These are phyloP conservation scores for Sanchytrium tribonematis DNA, from an alignment of 371 early-diverging fungal genomes.

Conservation along the genomic window DNA sequence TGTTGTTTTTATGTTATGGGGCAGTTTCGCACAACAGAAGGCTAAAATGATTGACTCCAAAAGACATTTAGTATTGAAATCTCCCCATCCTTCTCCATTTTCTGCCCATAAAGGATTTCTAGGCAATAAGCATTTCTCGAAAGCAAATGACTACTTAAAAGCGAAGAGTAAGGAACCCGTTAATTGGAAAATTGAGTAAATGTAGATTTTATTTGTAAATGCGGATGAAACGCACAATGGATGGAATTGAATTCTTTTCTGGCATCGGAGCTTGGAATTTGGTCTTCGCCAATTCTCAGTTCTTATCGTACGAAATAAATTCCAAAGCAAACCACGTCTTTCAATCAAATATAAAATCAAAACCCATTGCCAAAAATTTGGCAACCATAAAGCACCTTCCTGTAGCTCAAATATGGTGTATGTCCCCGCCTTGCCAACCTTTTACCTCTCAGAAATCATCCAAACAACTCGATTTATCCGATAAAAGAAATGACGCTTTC, in stretches of 20 bases:
- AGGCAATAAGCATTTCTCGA: conserved; percentile 57
- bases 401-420: background rate
- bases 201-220: background rate
- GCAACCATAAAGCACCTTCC: background rate
- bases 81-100: conserved; percentile 84
- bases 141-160: conserved; percentile 71
- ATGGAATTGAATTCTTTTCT: background rate
- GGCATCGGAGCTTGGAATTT: background rate
- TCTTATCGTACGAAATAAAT: background rate
- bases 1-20: conserved; percentile 95
- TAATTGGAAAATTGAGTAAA: conserved; percentile 27
- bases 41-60: conserved; percentile 12
- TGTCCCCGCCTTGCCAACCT: background rate
- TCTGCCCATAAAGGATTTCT: conserved; percentile 69
- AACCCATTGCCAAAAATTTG: background rate
- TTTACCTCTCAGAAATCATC: background rate
- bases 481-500: background rate
- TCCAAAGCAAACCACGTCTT: background rate
- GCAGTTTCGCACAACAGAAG: conserved; percentile 50
- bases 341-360: background rate
- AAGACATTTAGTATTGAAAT: conserved; percentile 53
- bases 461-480: background rate
- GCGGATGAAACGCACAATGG: background rate
- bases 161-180: conserved; percentile 28
- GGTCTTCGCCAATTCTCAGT: background rate